These are phyloP conservation scores for Chionographis japonica DNA, from an alignment of 106 monocot species.

Conservation along the genomic window DNA sequence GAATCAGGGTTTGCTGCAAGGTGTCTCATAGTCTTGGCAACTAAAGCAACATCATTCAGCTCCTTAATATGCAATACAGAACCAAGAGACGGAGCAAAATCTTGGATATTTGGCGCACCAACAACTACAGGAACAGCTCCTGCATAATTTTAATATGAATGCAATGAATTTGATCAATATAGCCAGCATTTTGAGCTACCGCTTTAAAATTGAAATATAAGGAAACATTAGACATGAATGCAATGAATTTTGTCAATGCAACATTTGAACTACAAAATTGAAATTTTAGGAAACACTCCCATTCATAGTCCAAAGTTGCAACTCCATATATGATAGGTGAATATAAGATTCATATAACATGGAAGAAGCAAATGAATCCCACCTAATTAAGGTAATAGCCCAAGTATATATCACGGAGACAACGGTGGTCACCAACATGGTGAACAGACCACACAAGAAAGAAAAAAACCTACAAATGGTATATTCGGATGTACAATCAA, in stretches of 20 bases:
- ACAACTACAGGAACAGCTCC: constrained; percentile 81
- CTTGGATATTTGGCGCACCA: constrained; percentile 93
- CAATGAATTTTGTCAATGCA: background rate
- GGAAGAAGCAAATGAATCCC: background rate
- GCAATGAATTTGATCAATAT: background rate
- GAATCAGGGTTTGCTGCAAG: constrained; percentile 68
- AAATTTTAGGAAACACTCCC: no score
- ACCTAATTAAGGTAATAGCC: no score
- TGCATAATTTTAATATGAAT: constrained; percentile 15
- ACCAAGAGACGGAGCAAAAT: constrained; percentile 68
- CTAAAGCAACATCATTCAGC: constrained; percentile 36
- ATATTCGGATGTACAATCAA: no score
- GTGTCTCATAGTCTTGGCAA: constrained; percentile 69
- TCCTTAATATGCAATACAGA: constrained; percentile 74
- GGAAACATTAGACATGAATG: no score
- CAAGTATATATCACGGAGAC: no score
- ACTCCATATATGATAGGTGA: background rate
- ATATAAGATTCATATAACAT: background rate
- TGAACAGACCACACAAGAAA: no score
- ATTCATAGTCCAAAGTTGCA: no score
- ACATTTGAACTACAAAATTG: no score
- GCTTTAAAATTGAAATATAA: background rate
- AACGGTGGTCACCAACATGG: no score
- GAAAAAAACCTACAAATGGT: no score
- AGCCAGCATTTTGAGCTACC: background rate